Conservation (phyloP, 2,329 filamentous ascomycete species). For the Fusarium veterinarium region DNA sequence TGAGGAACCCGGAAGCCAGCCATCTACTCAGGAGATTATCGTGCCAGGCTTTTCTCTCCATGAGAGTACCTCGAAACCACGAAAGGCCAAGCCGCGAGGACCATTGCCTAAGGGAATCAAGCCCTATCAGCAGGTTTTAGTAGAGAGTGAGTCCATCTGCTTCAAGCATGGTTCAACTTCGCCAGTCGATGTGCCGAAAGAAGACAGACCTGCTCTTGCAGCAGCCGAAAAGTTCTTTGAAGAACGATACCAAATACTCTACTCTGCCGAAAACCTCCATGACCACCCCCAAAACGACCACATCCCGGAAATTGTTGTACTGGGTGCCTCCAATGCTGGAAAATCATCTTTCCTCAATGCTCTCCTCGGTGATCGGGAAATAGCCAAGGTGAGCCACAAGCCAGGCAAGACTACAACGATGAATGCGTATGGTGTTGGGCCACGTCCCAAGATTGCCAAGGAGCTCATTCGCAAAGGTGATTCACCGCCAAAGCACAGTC, state of each 20-base stretch:
- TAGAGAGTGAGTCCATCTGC: slow-evolving; percentile 39
- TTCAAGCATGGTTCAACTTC: slow-evolving; percentile 22
- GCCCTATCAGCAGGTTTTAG: slow-evolving; percentile 32
- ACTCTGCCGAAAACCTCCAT: slow-evolving; percentile 61
- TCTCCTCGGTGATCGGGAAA: slow-evolving; percentile 65
- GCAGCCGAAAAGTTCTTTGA: slow-evolving; percentile 50
- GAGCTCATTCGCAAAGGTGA: slow-evolving; percentile 49
- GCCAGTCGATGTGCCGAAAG: slow-evolving; percentile 29
- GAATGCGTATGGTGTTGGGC: slow-evolving; percentile 67
- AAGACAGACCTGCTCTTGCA: slow-evolving; percentile 42
- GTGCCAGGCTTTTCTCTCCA: not conserved
- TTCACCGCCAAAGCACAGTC: slow-evolving; percentile 57
- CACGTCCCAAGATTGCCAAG: slow-evolving; percentile 47
- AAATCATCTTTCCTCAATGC: slow-evolving; percentile 92
- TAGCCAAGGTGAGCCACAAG: slow-evolving; percentile 62
- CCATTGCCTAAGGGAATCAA: slow-evolving; percentile 33
- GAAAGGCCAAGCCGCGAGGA: slow-evolving; percentile 9
- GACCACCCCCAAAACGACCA: slow-evolving; percentile 63
- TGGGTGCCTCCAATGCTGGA: slow-evolving; percentile 89
- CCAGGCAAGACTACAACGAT: slow-evolving; percentile 66
- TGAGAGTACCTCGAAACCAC: not conserved
- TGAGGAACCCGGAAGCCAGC: not conserved
- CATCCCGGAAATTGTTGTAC: slow-evolving; percentile 75
- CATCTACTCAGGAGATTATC: not conserved
- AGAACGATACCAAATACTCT: slow-evolving; percentile 55